Evolutionary conservation across 768 basidiomycete genomes (phyloP), one percentile per base, ranked within the genome.

Genomic region (Suillus alpinus): DNA sequence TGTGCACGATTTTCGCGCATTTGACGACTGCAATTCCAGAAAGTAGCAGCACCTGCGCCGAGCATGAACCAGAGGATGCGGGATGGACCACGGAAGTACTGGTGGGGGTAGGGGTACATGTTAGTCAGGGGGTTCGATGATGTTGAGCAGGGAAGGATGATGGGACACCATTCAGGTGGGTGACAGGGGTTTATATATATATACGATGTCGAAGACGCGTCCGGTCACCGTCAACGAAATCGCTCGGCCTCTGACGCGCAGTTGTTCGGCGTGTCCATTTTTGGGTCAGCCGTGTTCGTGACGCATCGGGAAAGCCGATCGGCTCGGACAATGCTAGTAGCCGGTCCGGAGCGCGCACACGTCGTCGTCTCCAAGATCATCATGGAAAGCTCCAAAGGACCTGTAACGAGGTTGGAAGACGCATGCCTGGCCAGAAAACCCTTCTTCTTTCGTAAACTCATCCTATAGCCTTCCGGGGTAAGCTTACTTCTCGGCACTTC

Each of bases 1-100:
- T 76, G 75, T 16, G 68, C 72, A 41, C 69, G 67, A 51, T 79
- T 77, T 41, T 79, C 78, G 64, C 77, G 77, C 69, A 77, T 79
- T 71, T 78, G 47, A 71, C 70, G n/a, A 73, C 74, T 43, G 78
- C 79, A 56, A 73, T 72, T 58, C 71, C 73, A 81, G 63, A 71
- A 75, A 26, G 71, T 68, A 0, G 76, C 75, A 31, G 63, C 66
- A 3, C 73, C 75, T 6, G 84, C 87, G 61, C 89, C 89, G 64
- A 89, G 20, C 65, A 80, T 9, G 77, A 91, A 88, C 89, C 89
- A 91, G 69, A 90, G 34, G 58, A 88, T 44, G 63, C 89, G 86
- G 47, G 83, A 83, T n/a, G 83, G 82, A 6, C 80, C 68, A 58
- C 76, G 71, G 55, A 71, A 73, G 63, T 70, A 57, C 31, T 64